phyloP scores from a whole-genome alignment of 208 protist species.

The Acanthamoeba lenticulata region DNA sequence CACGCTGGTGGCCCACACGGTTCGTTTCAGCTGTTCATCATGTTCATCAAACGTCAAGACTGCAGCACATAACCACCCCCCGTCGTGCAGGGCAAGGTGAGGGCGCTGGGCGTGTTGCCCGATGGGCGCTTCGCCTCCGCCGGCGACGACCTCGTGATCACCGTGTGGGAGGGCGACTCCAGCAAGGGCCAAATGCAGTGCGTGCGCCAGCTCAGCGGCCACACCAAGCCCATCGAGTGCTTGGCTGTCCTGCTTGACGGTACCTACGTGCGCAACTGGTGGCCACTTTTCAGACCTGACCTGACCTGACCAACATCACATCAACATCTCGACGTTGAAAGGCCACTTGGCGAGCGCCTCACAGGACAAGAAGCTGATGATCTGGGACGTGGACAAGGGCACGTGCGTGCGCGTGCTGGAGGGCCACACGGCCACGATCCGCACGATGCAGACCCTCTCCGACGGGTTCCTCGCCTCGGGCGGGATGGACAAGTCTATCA shows the following conservation, averaged over 20 bases:
- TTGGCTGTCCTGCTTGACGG: neutral
- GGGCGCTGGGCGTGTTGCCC: neutral
- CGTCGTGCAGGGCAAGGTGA: neutral
- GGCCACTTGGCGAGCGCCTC: neutral
- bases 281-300: neutral
- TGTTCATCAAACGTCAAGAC: neutral
- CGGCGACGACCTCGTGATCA: neutral
- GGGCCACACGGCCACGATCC: neutral
- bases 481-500: neutral
- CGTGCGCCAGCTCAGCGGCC: neutral
- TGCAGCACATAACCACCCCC: too few relatives aligned
- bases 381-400: neutral
- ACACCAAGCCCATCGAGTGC: neutral
- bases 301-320: neutral
- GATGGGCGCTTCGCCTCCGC: neutral
- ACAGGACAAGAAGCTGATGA: neutral
- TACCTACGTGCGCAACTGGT: neutral
- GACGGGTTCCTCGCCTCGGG: neutral
- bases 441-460: neutral
- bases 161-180: neutral
- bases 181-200: neutral
- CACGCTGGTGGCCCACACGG: neutral
- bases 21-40: neutral
- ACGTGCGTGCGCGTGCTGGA: neutral
- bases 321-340: neutral